phyloP scores from a whole-genome alignment of 768 basidiomycete genomes.

The Suillus brevipes region DNA sequence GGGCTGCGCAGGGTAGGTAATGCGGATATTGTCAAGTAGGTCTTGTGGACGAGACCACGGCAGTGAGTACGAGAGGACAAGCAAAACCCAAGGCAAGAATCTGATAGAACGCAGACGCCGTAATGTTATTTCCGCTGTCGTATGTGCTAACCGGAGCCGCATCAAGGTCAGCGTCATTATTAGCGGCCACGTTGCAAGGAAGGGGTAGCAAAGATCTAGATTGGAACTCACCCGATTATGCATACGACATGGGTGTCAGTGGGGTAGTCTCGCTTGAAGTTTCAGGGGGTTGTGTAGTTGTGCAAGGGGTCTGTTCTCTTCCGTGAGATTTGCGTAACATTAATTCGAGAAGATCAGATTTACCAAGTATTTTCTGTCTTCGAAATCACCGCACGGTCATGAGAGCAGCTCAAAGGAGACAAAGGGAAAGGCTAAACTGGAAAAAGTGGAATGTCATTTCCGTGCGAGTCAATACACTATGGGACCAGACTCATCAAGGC shows the following conservation, averaged over 20 bases:
- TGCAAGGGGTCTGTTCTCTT: constrained; percentile 37
- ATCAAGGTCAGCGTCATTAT: background rate
- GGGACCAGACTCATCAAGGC: constrained; percentile 15
- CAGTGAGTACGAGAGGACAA: constrained; percentile 3
- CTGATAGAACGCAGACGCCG: constrained; percentile 43
- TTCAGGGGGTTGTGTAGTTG: constrained; percentile 61
- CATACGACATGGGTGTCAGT: constrained; percentile 52
- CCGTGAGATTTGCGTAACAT: background rate
- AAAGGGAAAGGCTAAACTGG: constrained; percentile 30
- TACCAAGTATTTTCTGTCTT: constrained; percentile 52
- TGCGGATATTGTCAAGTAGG: constrained; percentile 47
- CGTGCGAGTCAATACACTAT: constrained; percentile 51
- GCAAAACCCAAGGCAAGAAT: constrained; percentile 23
- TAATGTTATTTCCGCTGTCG: constrained; percentile 53
- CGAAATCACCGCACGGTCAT: background rate
- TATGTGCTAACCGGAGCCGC: constrained; percentile 42
- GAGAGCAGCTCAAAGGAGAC: background rate
- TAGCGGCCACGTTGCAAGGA: constrained; percentile 6
- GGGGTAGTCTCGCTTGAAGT: constrained; percentile 50
- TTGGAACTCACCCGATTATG: constrained; percentile 48
- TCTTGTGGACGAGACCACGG: constrained; percentile 29
- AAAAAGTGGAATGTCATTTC: constrained; percentile 54
- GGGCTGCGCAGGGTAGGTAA: constrained; percentile 43
- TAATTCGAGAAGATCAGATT: background rate
- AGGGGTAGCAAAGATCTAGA: background rate